These are phyloP conservation scores for Apiotrichum siamense DNA, from an alignment of 1,284 basidiomycete species.

Conservation along the genomic window DNA sequence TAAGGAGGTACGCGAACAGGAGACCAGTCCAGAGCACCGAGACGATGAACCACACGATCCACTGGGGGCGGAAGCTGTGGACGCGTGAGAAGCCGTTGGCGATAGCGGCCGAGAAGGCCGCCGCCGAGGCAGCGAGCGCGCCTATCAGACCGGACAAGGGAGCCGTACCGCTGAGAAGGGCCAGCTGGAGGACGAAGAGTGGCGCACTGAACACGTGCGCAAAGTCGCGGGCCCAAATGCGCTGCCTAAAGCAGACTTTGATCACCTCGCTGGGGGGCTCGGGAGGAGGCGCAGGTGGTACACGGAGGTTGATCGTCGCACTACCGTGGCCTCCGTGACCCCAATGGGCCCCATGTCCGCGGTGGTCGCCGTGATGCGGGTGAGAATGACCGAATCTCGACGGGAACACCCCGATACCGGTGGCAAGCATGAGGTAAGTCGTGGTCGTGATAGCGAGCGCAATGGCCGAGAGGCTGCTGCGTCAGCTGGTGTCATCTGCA, in stretches of 20 bases:
- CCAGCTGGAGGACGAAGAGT: constrained; percentile 31
- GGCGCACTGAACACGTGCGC: constrained; percentile 32
- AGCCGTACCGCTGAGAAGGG: constrained; percentile 33
- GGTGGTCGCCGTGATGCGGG: not conserved
- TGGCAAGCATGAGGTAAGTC: constrained; percentile 39
- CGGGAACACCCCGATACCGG: constrained; percentile 31
- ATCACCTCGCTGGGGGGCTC: not conserved
- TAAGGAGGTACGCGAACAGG: constrained; percentile 33
- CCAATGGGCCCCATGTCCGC: not conserved
- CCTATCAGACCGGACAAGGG: constrained; percentile 22
- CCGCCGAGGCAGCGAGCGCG: constrained; percentile 32
- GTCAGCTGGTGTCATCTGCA: no score
- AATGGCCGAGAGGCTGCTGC: constrained; percentile 26
- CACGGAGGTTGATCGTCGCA: not conserved
- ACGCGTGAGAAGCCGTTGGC: not conserved
- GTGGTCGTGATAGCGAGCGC: constrained; percentile 36
- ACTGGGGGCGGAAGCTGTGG: not conserved
- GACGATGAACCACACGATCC: constrained; percentile 28
- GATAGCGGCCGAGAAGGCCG: constrained; percentile 8
- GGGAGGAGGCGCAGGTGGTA: not conserved
- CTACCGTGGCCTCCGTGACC: not conserved
- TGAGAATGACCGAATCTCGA: not conserved
- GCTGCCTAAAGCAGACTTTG: constrained; percentile 14
- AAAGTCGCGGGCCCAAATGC: constrained; percentile 28
- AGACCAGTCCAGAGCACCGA: constrained; percentile 19